Evolutionary conservation across 73 alveolate genomes (phyloP).

Genomic region (Tetrahymena borealis): DNA sequence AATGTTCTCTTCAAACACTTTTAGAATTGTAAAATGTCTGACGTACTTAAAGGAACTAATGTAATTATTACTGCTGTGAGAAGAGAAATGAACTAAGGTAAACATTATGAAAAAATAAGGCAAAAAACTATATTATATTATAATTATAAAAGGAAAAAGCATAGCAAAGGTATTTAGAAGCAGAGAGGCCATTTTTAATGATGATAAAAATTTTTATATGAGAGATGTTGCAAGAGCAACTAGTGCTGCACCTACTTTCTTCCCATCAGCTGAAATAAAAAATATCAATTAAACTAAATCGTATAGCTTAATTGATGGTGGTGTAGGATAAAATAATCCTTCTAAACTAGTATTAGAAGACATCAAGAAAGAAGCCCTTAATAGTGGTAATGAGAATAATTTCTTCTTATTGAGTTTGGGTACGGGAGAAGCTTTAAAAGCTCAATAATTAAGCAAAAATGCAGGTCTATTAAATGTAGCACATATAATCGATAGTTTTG

Average conservation of each 20-base stretch:
- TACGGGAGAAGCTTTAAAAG: conserved; percentile 11
- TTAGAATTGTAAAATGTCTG: conserved; percentile 10
- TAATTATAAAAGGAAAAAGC: conserved; percentile 1
- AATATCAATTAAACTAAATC: conserved; percentile 7
- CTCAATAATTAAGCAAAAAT: background rate
- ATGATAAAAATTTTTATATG: conserved; percentile 22
- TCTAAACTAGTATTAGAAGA: conserved; percentile 28
- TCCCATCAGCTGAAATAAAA: conserved; percentile 36
- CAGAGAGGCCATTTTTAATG: conserved; percentile 11
- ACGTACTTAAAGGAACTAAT: conserved; percentile 5
- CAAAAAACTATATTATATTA: too few species aligned
- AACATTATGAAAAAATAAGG: too few species aligned
- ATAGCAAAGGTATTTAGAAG: conserved; percentile 26
- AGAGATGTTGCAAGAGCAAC: conserved; percentile 41
- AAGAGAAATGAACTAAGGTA: background rate
- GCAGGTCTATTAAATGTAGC: conserved; percentile 18
- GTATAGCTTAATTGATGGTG: conserved; percentile 26
- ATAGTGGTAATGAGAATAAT: conserved; percentile 23
- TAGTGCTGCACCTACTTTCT: conserved; percentile 37
- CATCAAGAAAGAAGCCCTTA: conserved; percentile 5
- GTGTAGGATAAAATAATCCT: conserved; percentile 31
- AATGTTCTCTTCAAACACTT: conserved; percentile 2
- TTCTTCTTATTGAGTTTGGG: conserved; percentile 27
- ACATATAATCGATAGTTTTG: conserved; percentile 19
- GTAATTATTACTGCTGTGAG: conserved; percentile 30